Base-by-base conservation (phyloP, 2,329 filamentous ascomycete species). In the Lasiodiplodia sp. region DNA sequence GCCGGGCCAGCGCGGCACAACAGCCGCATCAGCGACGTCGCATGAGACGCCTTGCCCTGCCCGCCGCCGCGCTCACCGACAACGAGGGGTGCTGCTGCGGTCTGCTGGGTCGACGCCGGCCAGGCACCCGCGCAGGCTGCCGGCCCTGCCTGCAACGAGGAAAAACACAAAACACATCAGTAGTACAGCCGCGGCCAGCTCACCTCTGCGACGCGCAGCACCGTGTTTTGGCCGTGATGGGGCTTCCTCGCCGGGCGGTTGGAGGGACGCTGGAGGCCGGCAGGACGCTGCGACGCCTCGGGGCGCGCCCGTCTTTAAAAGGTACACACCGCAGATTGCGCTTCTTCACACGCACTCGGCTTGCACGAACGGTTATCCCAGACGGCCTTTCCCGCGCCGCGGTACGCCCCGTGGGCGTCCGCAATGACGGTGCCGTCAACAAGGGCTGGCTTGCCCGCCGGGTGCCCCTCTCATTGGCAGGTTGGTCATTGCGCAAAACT, bases 321-420 rank as follows among this genome's bases (percentile, higher is more conserved):
- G 28, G 28, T 18, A 34, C 58, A 63, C 58, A 51, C 58, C 44
- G 47, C 58, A 63, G 58, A 51, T 63, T 63, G 44, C 49, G 25
- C 12, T 28, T 38, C 60, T 64, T 64, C 47, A 64, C 60, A 23
- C 44, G 60, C 28, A 52, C 28, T 64, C 60, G 58, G 25, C 25
- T 51, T 63, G 58, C 58, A 63, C 58, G 60, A 64, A 64, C 60
- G 47, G 31, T n/a, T 28, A 64, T 64, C 28, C 60, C 44, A 52
- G 60, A n/a, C 60, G 60, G 60, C 51, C 60, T 64, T 64, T 64
- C 60, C 60, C 60, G 60, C 60, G 60, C 60, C 60, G 60, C 60
- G 60, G 60, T 64, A 64, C 60, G 60, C 51, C 60, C 60, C 60
- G 60, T 64, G 60, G 47, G 28, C 60, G 47, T 64, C 60, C 60